Evolutionary conservation across 2,329 filamentous ascomycete species (phyloP).

Genomic region (Pseudocercospora eumusae): DNA sequence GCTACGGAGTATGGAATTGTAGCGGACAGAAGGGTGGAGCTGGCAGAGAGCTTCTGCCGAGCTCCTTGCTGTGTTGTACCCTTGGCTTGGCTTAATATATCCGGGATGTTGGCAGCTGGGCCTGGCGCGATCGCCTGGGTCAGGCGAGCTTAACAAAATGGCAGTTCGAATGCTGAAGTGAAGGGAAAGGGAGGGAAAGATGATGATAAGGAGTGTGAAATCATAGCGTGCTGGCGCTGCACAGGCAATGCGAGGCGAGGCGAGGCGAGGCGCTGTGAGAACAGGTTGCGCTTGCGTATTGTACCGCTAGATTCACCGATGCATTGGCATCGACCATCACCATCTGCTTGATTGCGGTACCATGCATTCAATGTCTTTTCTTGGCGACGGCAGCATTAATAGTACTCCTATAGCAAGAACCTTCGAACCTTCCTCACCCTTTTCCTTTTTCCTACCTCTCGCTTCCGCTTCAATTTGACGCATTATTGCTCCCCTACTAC

Average conservation of each 20-base stretch:
- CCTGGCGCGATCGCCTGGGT: slow-evolving; percentile 2
- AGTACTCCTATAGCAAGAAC: neutral
- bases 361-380: neutral
- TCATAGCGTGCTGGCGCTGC: neutral
- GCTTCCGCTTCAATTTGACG: neutral
- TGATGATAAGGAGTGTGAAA: neutral
- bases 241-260: neutral
- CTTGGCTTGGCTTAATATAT: slow-evolving; percentile 4
- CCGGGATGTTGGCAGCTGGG: neutral
- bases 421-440: too few species aligned
- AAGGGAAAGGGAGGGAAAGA: neutral
- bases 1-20: slow-evolving; percentile 28
- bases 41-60: slow-evolving; percentile 10
- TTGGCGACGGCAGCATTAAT: neutral
- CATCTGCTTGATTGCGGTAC: neutral
- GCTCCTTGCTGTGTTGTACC: slow-evolving; percentile 3
- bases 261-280: neutral
- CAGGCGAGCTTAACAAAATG: neutral
- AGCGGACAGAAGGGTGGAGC: slow-evolving; percentile 3
- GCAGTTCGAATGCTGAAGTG: neutral
- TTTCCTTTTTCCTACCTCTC: neutral
- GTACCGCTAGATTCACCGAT: neutral
- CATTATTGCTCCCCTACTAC: neutral
- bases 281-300: neutral
- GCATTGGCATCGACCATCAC: neutral